A percentile compares a stretch with the other conserved stretches of the same genome.
Conservation (phyloP, 805 yeast species). For the Metschnikowia corniflorae region DNA sequence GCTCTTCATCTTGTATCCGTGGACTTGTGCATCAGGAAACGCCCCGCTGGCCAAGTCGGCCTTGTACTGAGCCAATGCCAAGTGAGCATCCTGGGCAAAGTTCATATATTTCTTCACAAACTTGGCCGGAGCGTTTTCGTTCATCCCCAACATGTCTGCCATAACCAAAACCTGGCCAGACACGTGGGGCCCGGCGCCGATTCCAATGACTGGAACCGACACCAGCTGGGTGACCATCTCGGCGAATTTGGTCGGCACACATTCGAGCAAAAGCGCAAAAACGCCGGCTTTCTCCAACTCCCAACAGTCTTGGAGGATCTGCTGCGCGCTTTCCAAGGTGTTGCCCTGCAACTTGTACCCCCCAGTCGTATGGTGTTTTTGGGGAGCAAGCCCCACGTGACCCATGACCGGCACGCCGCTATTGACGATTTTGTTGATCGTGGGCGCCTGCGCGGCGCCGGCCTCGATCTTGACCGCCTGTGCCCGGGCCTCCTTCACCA, state of each 20-base stretch:
- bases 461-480: constrained; percentile 88
- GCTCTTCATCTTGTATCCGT: constrained; percentile 67
- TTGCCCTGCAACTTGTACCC: constrained; percentile 89
- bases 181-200: constrained; percentile 85
- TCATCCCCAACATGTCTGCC: constrained; percentile 79
- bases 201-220: constrained; percentile 83
- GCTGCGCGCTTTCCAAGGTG: constrained; percentile 48
- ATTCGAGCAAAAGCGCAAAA: constrained; percentile 73
- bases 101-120: constrained; percentile 72
- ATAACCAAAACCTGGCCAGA: constrained; percentile 90
- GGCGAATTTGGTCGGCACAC: constrained; percentile 77
- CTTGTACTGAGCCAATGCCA: constrained; percentile 52
- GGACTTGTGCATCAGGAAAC: constrained; percentile 62
- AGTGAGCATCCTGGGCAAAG: constrained; percentile 45
- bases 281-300: constrained; percentile 74
- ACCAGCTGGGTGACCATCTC: constrained; percentile 56
- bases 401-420: constrained; percentile 89
- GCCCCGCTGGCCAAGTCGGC: constrained; percentile 50
- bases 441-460: constrained; percentile 50
- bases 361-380: constrained; percentile 69
- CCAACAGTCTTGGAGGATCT: constrained; percentile 62
- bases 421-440: constrained; percentile 52
- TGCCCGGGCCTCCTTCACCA: constrained; percentile 54
- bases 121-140: constrained; percentile 45
- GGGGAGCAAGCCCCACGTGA: constrained; percentile 92